Evolutionary conservation across 352 stramenopile genomes (phyloP), one percentile per base, ranked within the genome.

Genomic region (Phytophthora meadii): DNA sequence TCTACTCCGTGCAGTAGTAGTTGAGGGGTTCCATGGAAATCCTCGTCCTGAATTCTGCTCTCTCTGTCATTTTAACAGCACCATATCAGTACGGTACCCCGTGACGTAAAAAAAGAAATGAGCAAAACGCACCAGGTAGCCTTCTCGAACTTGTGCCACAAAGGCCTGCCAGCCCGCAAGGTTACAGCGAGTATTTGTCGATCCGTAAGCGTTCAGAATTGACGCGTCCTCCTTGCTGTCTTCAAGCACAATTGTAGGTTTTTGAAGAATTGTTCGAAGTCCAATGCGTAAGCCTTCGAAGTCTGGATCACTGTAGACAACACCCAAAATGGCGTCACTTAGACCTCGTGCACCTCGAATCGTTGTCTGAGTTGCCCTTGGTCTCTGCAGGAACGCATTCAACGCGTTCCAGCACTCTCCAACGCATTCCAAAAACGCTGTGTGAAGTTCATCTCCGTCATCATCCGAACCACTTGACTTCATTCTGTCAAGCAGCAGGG

Each of bases 131-230:
- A 75, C 67, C 62, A 75, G 25, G 11, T 72, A 71, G 19, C 47
- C 62, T 60, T 75, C 61, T 24, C 67, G 62, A 9, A 75, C 48
- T 70, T 75, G 67, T 3, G 67, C 67, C 17, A 75, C 52, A 24
- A 75, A 75, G 36, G 50, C 46, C 22, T 36, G 40, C 67, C 67
- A 75, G 3, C 67, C 67, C 0, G 41, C 37, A 32, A 75, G 45
- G 37, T 72, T 67, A 37, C 61, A 70, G n/a, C 61, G 66, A 11
- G 61, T 34, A 24, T 40, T 54, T 42, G 52, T 40, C 39, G 47
- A 40, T 4, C 5, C 57, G 30, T 41, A 17, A 37, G 19, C 24
- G 8, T 47, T 46, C 1, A 17, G 24, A n/a, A 9, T 32, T 37
- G 45, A 39, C n/a, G 9, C 39, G 11, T 57, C 55, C n/a, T 61